Evolutionary conservation across 1,139 yeast genomes (phyloP).

Genomic region (Pneumocystis sp.): DNA sequence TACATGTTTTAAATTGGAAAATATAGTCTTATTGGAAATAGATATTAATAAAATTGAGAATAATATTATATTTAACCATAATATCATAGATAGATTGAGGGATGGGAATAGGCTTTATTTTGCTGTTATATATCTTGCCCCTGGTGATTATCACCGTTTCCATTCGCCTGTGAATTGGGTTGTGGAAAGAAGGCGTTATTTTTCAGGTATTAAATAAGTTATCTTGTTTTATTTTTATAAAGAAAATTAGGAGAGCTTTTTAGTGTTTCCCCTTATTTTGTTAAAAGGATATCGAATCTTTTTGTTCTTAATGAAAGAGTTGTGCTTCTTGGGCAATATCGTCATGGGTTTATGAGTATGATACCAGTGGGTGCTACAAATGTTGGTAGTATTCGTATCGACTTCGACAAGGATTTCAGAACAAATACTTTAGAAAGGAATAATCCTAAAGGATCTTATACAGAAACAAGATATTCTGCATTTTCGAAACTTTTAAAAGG

Average conservation of each 20-base stretch:
- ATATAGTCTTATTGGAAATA: slow-evolving; percentile 10
- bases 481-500: slow-evolving; percentile 77
- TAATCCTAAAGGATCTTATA: slow-evolving; percentile 44
- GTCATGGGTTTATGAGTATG: slow-evolving; percentile 94
- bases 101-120: slow-evolving; percentile 54
- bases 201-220: slow-evolving; percentile 42
- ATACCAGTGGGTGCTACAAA: slow-evolving; percentile 99
- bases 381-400: slow-evolving; percentile 85
- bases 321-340: slow-evolving; percentile 89
- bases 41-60: slow-evolving; percentile 6
- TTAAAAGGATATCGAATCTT: slow-evolving; percentile 66
- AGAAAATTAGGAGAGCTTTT: slow-evolving; percentile 40
- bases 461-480: slow-evolving; percentile 80
- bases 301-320: slow-evolving; percentile 92
- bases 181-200: slow-evolving; percentile 80
- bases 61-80: slow-evolving; percentile 11
- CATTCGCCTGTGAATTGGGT: slow-evolving; percentile 98
- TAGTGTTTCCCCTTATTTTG: slow-evolving; percentile 95
- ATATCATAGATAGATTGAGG: slow-evolving; percentile 5
- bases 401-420: slow-evolving; percentile 78
- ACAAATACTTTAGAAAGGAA: slow-evolving; percentile 37
- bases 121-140: slow-evolving; percentile 88
- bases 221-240: not conserved
- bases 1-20: not conserved
- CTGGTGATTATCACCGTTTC: slow-evolving; percentile 95